Conservation (phyloP, 352 stramenopile species). For the Globisporangium nodosum region DNA sequence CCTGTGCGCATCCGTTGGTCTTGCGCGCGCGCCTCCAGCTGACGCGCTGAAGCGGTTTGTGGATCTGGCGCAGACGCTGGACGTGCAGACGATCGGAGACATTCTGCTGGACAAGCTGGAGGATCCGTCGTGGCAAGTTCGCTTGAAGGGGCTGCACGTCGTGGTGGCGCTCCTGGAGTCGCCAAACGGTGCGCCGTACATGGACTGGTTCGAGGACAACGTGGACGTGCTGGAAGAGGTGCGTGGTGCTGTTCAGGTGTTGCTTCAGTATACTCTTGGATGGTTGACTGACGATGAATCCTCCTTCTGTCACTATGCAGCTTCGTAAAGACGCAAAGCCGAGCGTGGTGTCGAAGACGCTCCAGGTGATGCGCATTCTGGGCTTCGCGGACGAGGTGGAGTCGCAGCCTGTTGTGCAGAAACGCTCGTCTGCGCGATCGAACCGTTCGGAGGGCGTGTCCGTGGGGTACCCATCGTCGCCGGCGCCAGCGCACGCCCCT, state of each 20-base stretch:
- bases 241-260: not conserved
- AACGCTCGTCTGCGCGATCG: constrained; percentile 9
- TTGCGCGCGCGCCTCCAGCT: constrained; percentile 65
- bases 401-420: constrained; percentile 16
- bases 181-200: constrained; percentile 51
- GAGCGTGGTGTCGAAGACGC: constrained; percentile 67
- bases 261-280: not conserved
- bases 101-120: constrained; percentile 86
- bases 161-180: constrained; percentile 74
- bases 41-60: constrained; percentile 82
- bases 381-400: constrained; percentile 52
- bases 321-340: constrained; percentile 71
- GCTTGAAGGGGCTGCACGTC: constrained; percentile 80
- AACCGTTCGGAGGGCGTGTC: constrained; percentile 1
- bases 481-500: constrained; percentile 9
- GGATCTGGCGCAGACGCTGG: constrained; percentile 80
- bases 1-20: constrained; percentile 66
- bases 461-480: constrained; percentile 5
- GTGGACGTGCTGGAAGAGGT: constrained; percentile 69
- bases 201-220: constrained; percentile 82
- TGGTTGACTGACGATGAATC: not conserved
- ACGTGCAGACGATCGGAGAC: constrained; percentile 79
- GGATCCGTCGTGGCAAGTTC: constrained; percentile 74
- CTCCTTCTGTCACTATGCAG: constrained; percentile 2
- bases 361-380: constrained; percentile 62